Base-by-base conservation (phyloP, 331 rosid species). In the Acacia pycnantha region DNA sequence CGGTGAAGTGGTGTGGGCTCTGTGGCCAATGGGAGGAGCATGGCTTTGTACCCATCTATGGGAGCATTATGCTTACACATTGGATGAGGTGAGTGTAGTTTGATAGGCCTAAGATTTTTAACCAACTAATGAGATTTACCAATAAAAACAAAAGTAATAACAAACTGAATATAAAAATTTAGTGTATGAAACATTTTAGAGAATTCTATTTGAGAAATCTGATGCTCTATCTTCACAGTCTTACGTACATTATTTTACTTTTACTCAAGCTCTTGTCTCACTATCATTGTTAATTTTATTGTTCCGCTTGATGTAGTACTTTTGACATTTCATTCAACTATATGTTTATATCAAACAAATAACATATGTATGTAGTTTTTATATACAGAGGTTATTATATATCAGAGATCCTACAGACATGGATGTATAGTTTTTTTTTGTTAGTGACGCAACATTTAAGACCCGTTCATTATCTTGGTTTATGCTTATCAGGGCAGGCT, bases 11-110 rank as follows among this genome's bases (percentile, higher is more conserved):
- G 92, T 87, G 35, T 93, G 93, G 93, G 97, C 97, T 9, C 77
- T 93, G 79, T 91, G 96, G 97, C 96, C 94, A n/a, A 90, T 93
- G 96, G 97, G 97, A 46, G 97, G 97, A 79, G 96, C 97, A 27
- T 93, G 97, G 97, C 82, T 91, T 33, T 90, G 92, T 79, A 91
- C 94, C 50, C 96, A 93, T 85, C 78, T 93, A 24, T 91, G 97
- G 97, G 97, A 93, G 82, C 94, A 90, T 84, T 93, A 89, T 80
- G 75, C 87, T 68, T 93, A 87, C 78, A 90, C 97, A 41, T 77
- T 90, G 87, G 94, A 93, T 85, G 85, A 87, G 72, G 97, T 90
- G 67, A 86, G 84, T 76, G 14, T 50, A 7, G 8, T 10, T 53
- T 18, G 62, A 44, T 27, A 31, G 2, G 61, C 65, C 29, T 14